phyloP scores from a whole-genome alignment of 108 stramenopile species.

The Discostella pseudostelligera region DNA sequence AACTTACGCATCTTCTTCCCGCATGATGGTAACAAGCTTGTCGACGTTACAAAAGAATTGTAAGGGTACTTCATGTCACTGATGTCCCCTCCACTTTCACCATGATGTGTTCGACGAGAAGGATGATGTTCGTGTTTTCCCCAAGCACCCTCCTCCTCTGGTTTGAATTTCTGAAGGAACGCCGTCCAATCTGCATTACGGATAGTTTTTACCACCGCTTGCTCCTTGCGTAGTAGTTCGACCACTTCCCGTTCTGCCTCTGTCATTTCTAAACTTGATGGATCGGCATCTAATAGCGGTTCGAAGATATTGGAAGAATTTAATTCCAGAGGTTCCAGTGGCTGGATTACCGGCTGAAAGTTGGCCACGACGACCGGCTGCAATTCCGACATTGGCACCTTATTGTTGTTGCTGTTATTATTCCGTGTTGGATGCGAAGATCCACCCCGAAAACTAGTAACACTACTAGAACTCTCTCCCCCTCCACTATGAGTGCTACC shows the following conservation, averaged over 20 bases:
- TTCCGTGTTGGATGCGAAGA: too few relatives aligned
- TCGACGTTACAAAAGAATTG: slow-evolving; percentile 81
- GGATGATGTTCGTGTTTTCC: slow-evolving; percentile 36
- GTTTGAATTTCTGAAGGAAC: slow-evolving; percentile 71
- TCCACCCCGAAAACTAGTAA: too few relatives aligned
- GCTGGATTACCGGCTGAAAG: slow-evolving; percentile 70
- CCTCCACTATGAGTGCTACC: slow-evolving; percentile 30
- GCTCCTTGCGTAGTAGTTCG: slow-evolving; percentile 51
- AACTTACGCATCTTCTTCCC: slow-evolving; percentile 74
- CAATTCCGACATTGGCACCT: neutral
- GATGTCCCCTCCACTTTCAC: slow-evolving; percentile 4
- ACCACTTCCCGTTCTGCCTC: slow-evolving; percentile 73
- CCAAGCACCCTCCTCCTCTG: slow-evolving; percentile 16
- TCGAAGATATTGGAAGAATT: slow-evolving; percentile 60
- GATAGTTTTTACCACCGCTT: slow-evolving; percentile 79
- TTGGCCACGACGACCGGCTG: slow-evolving; percentile 55
- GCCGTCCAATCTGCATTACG: slow-evolving; percentile 78
- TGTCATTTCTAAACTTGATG: slow-evolving; percentile 41
- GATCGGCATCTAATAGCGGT: slow-evolving; percentile 48
- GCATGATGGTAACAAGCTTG: slow-evolving; percentile 65
- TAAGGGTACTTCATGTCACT: slow-evolving; percentile 48
- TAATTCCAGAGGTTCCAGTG: slow-evolving; percentile 64
- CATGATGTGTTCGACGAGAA: slow-evolving; percentile 5
- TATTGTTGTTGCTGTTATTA: neutral
- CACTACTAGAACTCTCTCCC: slow-evolving; percentile 1